Base-by-base conservation (phyloP, 805 yeast genomes). In the Suhomyces sp. region DNA sequence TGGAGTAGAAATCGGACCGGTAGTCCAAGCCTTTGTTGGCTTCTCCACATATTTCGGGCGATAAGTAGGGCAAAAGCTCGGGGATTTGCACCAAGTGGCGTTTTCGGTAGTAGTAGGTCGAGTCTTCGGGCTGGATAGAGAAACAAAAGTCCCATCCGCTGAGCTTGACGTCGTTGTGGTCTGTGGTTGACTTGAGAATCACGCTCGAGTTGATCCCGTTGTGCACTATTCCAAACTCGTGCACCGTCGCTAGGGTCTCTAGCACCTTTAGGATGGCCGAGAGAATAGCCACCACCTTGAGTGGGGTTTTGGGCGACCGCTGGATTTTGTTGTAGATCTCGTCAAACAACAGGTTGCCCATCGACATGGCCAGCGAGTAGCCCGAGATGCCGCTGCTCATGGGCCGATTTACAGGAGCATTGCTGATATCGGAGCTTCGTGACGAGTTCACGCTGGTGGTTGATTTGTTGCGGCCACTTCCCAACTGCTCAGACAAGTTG, bases 61-160 rank as follows among this genome's bases (percentile, higher is more conserved):
- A 75, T 55, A 78, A 72, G 56, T 74, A 81, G 0, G 81, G 80
- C 19, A 79, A 60, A 53, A 73, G 67, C 27, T 71, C 73, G 2
- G 70, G 68, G 13, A 77, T 63, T 29, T 66, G 68, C 49, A 66
- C 60, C 53, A 73, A 64, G 54, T 78, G 76, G n/a, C 70, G 61
- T 31, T 73, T 68, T 26, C 83, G 60, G 55, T 70, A 79, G 17
- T 78, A 76, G 47, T 72, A 65, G 13, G 71, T 59, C 27, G 78
- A 66, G 51, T 72, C 76, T 52, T 81, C 84, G 1, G 70, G 68
- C 23, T 63, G 63, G 13, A 71, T 64, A 2, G 78, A 58, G 54
- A 79, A 80, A 40, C 74, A 60, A 53, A 77, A 80, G 56, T 79
- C 84, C 79, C 82, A 81, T 2, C 81, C 80, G 1, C 73, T 67